Evolutionary conservation across 139 green algal species (phyloP).

Genomic region (Choricystis sp.): DNA sequence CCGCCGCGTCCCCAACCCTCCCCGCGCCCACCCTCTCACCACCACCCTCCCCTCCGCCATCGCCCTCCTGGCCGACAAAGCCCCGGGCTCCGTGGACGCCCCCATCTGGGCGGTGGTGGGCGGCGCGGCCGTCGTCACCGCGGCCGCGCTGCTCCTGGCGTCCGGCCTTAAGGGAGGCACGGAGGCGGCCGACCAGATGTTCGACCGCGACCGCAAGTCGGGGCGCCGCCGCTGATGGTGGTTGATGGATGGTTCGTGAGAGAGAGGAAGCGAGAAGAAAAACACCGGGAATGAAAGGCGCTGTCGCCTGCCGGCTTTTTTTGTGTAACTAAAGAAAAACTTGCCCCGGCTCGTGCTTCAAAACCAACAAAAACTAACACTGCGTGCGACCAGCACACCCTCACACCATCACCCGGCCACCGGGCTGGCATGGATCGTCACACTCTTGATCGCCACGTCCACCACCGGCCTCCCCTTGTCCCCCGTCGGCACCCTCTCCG

Average conservation of each 20-base stretch:
- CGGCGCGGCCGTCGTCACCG: background rate
- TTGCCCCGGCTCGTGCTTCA: too few relatives aligned
- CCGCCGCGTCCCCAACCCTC: background rate
- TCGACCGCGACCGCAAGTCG: background rate
- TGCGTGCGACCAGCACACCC: background rate
- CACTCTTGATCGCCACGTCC: conserved; percentile 55
- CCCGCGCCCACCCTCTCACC: too few relatives aligned
- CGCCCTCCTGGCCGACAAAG: background rate
- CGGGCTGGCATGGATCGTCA: conserved; percentile 80
- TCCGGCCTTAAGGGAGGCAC: background rate
- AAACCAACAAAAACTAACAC: background rate
- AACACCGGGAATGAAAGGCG: background rate
- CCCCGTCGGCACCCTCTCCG: conserved; percentile 58
- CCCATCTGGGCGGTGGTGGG: background rate
- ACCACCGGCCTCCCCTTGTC: conserved; percentile 44
- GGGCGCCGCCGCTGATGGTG: background rate
- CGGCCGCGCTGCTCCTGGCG: background rate
- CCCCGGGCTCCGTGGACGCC: background rate
- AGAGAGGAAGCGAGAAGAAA: too few relatives aligned
- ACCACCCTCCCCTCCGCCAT: background rate
- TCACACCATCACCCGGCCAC: conserved; percentile 25
- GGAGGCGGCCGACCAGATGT: background rate
- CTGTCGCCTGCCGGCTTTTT: too few relatives aligned
- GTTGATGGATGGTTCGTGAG: too few relatives aligned
- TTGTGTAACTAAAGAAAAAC: background rate